A percentile compares a stretch with the other conserved stretches of the same genome.
These are phyloP conservation scores for Chenopodium formosanum DNA, from an alignment of 148 eudicot genomes.

Conservation along the genomic window DNA sequence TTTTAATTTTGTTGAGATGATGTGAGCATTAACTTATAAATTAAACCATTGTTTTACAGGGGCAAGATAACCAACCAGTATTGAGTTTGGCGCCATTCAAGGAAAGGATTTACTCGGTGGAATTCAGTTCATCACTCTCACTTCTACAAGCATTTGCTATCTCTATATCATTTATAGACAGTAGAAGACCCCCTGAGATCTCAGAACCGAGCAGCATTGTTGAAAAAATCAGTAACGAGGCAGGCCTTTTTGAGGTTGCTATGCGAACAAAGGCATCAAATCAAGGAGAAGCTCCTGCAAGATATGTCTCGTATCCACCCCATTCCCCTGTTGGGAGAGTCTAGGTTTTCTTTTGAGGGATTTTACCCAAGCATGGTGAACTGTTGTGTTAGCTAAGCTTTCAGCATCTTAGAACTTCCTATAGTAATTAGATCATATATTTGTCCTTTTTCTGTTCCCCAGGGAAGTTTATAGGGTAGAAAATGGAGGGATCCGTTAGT, in stretches of 20 bases:
- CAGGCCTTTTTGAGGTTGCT: constrained; percentile 18
- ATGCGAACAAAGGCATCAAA: constrained; percentile 27
- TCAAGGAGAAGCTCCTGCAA: constrained; percentile 41
- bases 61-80: constrained; percentile 34
- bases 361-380: not conserved
- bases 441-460: not conserved
- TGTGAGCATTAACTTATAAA: not conserved
- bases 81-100: constrained; percentile 59
- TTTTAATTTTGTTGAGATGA: not conserved
- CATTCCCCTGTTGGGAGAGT: constrained; percentile 73
- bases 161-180: constrained; percentile 53
- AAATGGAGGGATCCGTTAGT: not conserved
- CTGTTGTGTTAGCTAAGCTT: not conserved
- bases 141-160: constrained; percentile 78
- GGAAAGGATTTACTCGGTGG: constrained; percentile 64
- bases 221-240: constrained; percentile 33
- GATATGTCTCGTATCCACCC: constrained; percentile 52
- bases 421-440: not conserved
- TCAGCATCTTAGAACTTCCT: not conserved
- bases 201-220: constrained; percentile 26
- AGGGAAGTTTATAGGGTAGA: constrained; percentile 5
- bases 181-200: constrained; percentile 47
- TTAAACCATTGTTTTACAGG: constrained; percentile 38
- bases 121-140: constrained; percentile 61
- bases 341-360: constrained; percentile 18